Evolutionary conservation across 148 eudicot species (phyloP), one percentile per base, ranked within the genome.

Genomic region (Rheum nobile): DNA sequence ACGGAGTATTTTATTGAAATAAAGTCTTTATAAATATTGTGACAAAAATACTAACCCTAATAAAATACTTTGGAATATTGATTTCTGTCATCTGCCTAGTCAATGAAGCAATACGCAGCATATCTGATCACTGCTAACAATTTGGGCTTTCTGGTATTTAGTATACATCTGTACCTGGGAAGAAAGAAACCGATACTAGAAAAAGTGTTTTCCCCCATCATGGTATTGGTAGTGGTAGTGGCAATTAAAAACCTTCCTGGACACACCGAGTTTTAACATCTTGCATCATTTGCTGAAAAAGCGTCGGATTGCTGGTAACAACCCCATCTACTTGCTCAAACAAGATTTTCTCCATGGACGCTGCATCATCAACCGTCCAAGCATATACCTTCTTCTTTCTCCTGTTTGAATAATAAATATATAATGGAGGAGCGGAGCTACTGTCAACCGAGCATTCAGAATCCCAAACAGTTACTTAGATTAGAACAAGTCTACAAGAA

Each of bases 311-410:
- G 82, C 96, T 84, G 9, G 99, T 91, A 43, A 95, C 88, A 55
- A 91, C 82, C 59, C 87, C 97, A 72, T 95, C 97, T 71, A 95
- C 96, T 22, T 72, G 74, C 79, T 84, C 82, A 24, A 50, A 77
- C 80, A 95, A 73, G 94, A 91, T 88, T 72, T 80, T 85, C 83
- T 77, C 77, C 99, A 95, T 87, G 12, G 90, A 85, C 22, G 37
- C 82, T 77, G 73, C 79, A 50, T 91, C 97, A 77, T 95, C 99
- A 34, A 91, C 99, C 2, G 99, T 95, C 99, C 99, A 95, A 1
- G 97, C 96, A 79, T 77, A 95, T 13, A 91, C 88, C 87, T 88
- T 88, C 86, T 91, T 95, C 26, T 81, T 86, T 79, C 89, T 86
- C 92, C 99, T 95, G 94, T 75, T 52, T 35, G 63, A 32, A 28